Base-by-base conservation (phyloP, 306 rosid species). In the Malus asiatica region DNA sequence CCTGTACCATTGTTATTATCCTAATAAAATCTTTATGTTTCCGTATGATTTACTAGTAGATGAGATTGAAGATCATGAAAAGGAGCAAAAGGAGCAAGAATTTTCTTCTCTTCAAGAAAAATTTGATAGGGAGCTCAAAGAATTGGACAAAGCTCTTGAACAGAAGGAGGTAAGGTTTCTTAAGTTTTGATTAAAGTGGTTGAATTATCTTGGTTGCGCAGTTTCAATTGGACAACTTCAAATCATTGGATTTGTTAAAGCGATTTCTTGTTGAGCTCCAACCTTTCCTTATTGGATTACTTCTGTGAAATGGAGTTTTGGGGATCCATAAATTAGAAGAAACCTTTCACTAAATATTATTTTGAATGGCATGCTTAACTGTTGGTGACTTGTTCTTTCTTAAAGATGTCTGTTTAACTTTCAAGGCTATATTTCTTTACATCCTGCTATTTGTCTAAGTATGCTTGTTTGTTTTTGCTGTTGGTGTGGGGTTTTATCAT, bases 101-200 rank as follows among this genome's bases (percentile, higher is more conserved):
- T 96, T 92, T 83, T 96, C 93, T 79, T 88, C 98, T 83, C 84
- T 90, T 77, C 99, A 96, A 84, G 93, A 96, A 81, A 87, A 90
- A 84, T 77, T 90, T 66, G 99, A 90, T 44, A 85, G 59, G 78
- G 99, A 96, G 83, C 93, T 96, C 57, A 96, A 89, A 79, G 99
- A 92, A 79, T 84, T 96, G 85, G 99, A 96, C 70, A 92, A 86
- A 82, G 89, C 82, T 80, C 98, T 96, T 61, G 99, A 96, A 79
- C 97, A 90, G 70, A 96, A 96, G 84, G 98, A 96, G 99, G 99
- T 95, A 76, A 77, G 52, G 58, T 35, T 66, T n/a, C 33, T 29
- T 29, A 9, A 18, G 52, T 72, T 48, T 72, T 52, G 19, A 79
- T 30, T 71, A 44, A 52, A 62, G 11, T 55, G n/a, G 64, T 33